A percentile compares a stretch with the other conserved stretches of the same genome.
phyloP scores from a whole-genome alignment of 2,329 filamentous ascomycete species.

The Cladosporium cucumerinum region DNA sequence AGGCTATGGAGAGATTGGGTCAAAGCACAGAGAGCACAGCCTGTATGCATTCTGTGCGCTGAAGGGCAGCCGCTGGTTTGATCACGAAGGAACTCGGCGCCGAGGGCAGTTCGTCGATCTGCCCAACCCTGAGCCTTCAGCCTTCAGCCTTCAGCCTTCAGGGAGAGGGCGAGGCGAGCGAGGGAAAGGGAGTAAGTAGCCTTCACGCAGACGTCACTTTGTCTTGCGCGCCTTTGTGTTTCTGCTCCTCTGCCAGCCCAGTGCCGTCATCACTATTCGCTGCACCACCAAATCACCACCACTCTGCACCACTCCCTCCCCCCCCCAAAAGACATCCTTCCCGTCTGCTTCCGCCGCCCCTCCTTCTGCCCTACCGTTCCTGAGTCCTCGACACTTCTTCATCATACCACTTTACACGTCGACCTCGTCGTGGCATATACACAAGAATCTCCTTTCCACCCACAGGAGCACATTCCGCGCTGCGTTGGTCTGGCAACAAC shows the following conservation, averaged over 20 bases:
- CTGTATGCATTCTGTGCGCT: neutral
- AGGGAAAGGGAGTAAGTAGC: neutral
- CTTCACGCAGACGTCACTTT: neutral
- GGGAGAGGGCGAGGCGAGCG: too few species aligned
- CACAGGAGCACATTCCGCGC: conserved; percentile 6
- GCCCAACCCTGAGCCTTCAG: neutral
- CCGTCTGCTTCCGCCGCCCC: conserved; percentile 1
- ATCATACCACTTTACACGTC: neutral
- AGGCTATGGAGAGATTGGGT: neutral
- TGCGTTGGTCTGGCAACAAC: conserved; percentile 4
- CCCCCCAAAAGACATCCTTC: neutral
- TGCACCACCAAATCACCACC: neutral
- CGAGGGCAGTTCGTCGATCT: neutral
- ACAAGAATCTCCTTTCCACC: neutral
- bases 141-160: neutral
- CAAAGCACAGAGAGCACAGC: neutral
- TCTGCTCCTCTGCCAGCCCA: neutral
- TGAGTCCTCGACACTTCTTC: neutral
- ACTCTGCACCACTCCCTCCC: neutral
- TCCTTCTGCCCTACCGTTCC: neutral
- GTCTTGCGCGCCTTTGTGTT: neutral
- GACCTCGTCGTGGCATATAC: neutral
- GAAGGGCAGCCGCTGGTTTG: neutral
- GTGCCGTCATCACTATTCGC: neutral
- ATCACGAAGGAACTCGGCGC: neutral